phyloP scores from a whole-genome alignment of 176 grass and related monocot genomes.

The bread wheat (Triticum aestivum) region IWGSC_CS_RefSeq_v2.1 NC_057795.1:622196877-622197376 shows the following conservation, averaged over 20 bases:
- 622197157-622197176: background rate
- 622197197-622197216: background rate
- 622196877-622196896: slow-evolving; percentile 36
- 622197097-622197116: slow-evolving; percentile 84
- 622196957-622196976: slow-evolving; percentile 10
- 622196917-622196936: slow-evolving; percentile 80
- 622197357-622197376: background rate
- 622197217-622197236: background rate
- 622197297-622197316: background rate
- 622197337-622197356: background rate
- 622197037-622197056: slow-evolving; percentile 95
- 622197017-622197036: slow-evolving; percentile 70
- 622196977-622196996: background rate
- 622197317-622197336: background rate
- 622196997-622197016: background rate
- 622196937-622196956: slow-evolving; percentile 79
- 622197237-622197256: background rate
- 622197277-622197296: background rate
- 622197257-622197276: background rate
- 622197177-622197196: background rate
- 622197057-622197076: slow-evolving; percentile 85
- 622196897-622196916: slow-evolving; percentile 67
- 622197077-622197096: slow-evolving; percentile 88
- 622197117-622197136: slow-evolving; percentile 64
- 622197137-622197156: background rate